Conservation (phyloP, 2,329 filamentous ascomycete genomes). For the Westerdykella ornata region DNA sequence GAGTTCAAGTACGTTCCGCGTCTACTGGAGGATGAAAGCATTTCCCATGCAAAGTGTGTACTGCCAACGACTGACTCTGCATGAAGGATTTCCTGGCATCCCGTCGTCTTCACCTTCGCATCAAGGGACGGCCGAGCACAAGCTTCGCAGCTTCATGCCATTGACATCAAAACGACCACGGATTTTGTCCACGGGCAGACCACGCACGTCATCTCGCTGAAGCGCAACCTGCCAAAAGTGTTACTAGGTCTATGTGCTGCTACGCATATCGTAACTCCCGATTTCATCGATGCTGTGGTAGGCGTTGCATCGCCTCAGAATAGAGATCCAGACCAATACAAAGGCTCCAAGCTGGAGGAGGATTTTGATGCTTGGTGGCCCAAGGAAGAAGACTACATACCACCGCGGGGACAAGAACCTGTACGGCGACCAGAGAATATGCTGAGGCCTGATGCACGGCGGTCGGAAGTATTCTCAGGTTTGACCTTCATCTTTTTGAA, state of each 20-base stretch:
- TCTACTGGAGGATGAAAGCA: not conserved
- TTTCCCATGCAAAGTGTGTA: not conserved
- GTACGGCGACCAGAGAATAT: slow-evolving; percentile 59
- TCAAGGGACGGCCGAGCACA: slow-evolving; percentile 58
- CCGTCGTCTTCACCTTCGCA: slow-evolving; percentile 74
- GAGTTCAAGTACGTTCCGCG: slow-evolving; percentile 49
- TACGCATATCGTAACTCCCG: slow-evolving; percentile 65
- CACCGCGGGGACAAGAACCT: slow-evolving; percentile 69
- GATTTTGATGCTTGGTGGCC: slow-evolving; percentile 81
- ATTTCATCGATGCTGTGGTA: slow-evolving; percentile 67
- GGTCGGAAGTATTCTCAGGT: slow-evolving; percentile 70
- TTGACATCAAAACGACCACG: slow-evolving; percentile 80
- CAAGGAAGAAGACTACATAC: slow-evolving; percentile 62
- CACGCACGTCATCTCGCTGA: slow-evolving; percentile 82
- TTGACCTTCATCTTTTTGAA: slow-evolving; percentile 88
- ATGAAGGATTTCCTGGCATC: slow-evolving; percentile 68
- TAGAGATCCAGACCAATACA: slow-evolving; percentile 41
- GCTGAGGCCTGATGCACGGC: slow-evolving; percentile 61
- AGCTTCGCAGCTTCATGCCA: slow-evolving; percentile 62
- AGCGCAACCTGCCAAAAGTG: slow-evolving; percentile 81
- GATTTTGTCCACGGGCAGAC: slow-evolving; percentile 66
- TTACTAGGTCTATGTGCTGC: slow-evolving; percentile 81
- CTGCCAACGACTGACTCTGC: not conserved
- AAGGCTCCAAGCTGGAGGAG: slow-evolving; percentile 59
- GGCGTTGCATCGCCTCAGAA: slow-evolving; percentile 47